Percentiles rank a stretch among this genome's conserved stretches.
phyloP scores from a whole-genome alignment of 768 basidiomycete species.

The Rhodotorula sphaerocarpa region DNA sequence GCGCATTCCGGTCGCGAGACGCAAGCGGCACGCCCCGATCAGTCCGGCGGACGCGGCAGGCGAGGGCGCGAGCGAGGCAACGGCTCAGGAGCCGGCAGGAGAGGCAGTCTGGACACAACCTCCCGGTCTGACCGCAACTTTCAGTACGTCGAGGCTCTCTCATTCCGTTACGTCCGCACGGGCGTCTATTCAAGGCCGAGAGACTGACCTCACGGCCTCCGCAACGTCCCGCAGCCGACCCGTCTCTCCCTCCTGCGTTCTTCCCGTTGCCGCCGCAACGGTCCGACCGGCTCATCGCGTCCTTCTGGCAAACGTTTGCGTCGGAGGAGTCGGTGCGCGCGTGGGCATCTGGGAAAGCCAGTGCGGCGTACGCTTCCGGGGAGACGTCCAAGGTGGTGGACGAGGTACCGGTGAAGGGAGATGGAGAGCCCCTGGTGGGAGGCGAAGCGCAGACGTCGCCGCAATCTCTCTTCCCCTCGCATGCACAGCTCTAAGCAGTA shows the following conservation, averaged over 20 bases:
- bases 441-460: background rate
- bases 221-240: background rate
- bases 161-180: background rate
- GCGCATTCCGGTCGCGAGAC: background rate
- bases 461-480: no score
- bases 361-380: background rate
- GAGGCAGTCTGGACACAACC: background rate
- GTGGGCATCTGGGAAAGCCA: constrained; percentile 1
- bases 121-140: background rate
- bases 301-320: background rate
- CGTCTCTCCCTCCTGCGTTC: background rate
- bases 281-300: background rate
- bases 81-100: background rate
- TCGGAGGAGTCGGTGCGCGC: background rate
- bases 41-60: no score
- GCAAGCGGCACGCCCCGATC: no score
- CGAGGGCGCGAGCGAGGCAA: no score
- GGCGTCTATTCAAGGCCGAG: no score
- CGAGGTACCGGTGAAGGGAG: background rate
- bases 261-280: background rate
- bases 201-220: no score
- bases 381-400: background rate
- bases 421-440: background rate
- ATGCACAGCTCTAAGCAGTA: no score
- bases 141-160: background rate